These are phyloP conservation scores for Cryphonectria naterciae DNA, from an alignment of 2,329 filamentous ascomycete species.

Conservation along the genomic window DNA sequence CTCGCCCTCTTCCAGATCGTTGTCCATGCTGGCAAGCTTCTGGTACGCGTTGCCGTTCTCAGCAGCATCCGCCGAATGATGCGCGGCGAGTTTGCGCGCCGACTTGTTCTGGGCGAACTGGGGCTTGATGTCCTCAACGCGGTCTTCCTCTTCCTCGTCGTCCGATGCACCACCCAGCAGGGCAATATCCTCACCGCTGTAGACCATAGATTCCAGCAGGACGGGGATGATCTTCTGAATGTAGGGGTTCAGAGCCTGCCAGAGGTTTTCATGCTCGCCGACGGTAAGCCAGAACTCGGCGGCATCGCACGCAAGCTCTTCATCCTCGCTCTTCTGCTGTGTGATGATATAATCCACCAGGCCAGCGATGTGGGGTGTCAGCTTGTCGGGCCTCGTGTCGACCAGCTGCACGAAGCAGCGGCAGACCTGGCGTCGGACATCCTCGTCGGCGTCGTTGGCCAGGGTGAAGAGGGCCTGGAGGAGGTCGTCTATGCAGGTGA, in stretches of 20 bases:
- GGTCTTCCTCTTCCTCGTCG: constrained; percentile 90
- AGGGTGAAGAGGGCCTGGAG: constrained; percentile 83
- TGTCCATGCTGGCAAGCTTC: constrained; percentile 64
- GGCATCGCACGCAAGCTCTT: constrained; percentile 89
- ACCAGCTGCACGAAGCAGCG: constrained; percentile 91
- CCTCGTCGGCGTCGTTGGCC: constrained; percentile 73
- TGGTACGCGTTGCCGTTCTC: constrained; percentile 60
- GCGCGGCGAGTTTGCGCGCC: constrained; percentile 59
- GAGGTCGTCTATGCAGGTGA: constrained; percentile 79
- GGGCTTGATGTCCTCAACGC: constrained; percentile 88
- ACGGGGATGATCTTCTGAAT: constrained; percentile 87
- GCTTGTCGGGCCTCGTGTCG: constrained; percentile 86
- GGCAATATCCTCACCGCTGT: constrained; percentile 90
- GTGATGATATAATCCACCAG: constrained; percentile 91
- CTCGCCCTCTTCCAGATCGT: constrained; percentile 86
- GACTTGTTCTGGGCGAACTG: constrained; percentile 76
- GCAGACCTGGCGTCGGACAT: constrained; percentile 91
- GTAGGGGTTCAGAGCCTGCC: constrained; percentile 75
- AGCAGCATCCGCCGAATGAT: constrained; percentile 53
- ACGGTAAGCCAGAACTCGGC: constrained; percentile 97
- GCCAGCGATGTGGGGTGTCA: constrained; percentile 83
- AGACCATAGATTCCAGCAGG: constrained; percentile 92
- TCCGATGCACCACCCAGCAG: constrained; percentile 82
- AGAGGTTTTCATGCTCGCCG: constrained; percentile 82
- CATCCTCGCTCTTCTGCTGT: constrained; percentile 86